Percentiles rank a stretch among this genome's conserved stretches.
Conservation (phyloP, 208 protist genomes). For the Wallacemonas sp. region DNA sequence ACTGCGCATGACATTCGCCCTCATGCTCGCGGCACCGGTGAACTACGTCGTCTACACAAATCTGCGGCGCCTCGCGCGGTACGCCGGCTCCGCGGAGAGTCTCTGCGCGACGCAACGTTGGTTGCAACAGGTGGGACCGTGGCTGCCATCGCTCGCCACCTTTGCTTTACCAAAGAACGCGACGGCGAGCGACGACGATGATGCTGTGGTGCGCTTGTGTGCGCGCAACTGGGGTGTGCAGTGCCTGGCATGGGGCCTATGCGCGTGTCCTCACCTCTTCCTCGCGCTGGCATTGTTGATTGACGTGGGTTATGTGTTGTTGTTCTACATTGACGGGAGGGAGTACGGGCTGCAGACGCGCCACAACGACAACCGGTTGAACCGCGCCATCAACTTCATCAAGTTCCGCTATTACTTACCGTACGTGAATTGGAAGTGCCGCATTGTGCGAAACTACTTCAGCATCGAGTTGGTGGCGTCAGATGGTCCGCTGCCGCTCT, state of each 20-base stretch:
- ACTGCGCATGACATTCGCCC: not conserved
- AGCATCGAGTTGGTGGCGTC: slow-evolving; percentile 28
- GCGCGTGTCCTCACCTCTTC: not conserved
- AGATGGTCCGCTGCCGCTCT: slow-evolving; percentile 37
- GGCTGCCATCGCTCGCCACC: not conserved
- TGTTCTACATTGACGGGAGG: slow-evolving; percentile 21
- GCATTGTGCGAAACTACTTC: slow-evolving; percentile 29
- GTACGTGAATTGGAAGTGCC: slow-evolving; percentile 21
- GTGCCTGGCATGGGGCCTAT: not conserved
- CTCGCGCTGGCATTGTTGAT: not conserved
- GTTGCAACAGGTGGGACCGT: not conserved
- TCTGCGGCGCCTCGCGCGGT: not conserved
- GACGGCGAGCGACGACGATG: too few relatives aligned
- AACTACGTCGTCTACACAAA: slow-evolving; percentile 9
- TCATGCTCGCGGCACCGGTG: not conserved
- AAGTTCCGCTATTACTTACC: slow-evolving; percentile 23
- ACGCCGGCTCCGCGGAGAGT: not conserved
- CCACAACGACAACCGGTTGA: slow-evolving; percentile 19
- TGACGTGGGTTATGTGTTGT: slow-evolving; percentile 17
- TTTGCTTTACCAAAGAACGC: too few relatives aligned
- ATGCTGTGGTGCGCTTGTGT: too few relatives aligned
- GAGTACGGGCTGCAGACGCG: slow-evolving; percentile 27
- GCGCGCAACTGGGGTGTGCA: not conserved
- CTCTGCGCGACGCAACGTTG: not conserved
- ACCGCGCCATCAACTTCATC: slow-evolving; percentile 25